These are phyloP conservation scores for Nakazawaea molendinolei DNA, from an alignment of 805 yeast species.

Conservation along the genomic window DNA sequence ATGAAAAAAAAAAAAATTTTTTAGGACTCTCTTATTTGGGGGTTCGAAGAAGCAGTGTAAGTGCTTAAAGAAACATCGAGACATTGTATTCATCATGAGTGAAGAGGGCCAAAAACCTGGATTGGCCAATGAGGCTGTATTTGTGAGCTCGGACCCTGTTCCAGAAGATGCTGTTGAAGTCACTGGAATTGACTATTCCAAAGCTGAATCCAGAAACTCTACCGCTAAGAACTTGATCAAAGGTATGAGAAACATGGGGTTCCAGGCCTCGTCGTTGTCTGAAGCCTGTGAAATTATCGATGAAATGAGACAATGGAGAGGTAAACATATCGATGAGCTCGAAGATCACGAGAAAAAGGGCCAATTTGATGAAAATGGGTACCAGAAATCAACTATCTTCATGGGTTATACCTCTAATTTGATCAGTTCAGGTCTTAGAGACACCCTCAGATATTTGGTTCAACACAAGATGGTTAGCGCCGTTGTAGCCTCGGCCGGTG, in stretches of 20 bases:
- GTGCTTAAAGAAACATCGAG: constrained; percentile 12
- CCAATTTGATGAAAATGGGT: constrained; percentile 69
- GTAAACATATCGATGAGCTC: constrained; percentile 60
- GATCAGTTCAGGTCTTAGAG: constrained; percentile 91
- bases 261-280: constrained; percentile 85
- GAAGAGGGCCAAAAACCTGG: constrained; percentile 41
- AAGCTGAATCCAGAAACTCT: constrained; percentile 68
- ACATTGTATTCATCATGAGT: too few relatives aligned
- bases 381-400: constrained; percentile 83
- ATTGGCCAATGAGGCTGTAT: constrained; percentile 84
- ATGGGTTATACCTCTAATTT: constrained; percentile 95
- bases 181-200: constrained; percentile 83
- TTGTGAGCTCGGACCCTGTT: constrained; percentile 79
- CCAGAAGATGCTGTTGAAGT: constrained; percentile 77
- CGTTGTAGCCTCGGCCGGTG: constrained; percentile 96
- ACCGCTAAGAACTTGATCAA: constrained; percentile 70
- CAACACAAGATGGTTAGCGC: constrained; percentile 94
- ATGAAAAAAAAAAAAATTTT: not conserved
- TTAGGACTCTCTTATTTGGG: not conserved
- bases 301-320: constrained; percentile 92
- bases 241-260: constrained; percentile 93
- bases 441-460: constrained; percentile 80
- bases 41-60: not conserved
- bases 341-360: constrained; percentile 70
- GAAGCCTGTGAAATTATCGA: constrained; percentile 89